Conservation (phyloP, 495 filamentous ascomycete species). For the Penicillium cinerascens region DNA sequence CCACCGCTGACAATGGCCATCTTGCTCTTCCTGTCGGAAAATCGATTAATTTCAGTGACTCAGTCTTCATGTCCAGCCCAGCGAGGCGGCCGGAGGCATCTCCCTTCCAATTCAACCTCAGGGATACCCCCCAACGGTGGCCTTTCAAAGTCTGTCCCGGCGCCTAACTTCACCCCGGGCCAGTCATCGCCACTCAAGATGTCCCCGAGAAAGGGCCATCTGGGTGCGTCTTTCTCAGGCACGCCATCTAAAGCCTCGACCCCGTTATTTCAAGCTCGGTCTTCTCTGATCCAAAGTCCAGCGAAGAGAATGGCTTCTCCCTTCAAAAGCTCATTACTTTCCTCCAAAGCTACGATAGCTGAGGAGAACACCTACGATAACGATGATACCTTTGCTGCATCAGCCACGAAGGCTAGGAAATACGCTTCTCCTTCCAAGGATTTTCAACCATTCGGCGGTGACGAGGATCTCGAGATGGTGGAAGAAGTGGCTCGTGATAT, state of each 20-base stretch:
- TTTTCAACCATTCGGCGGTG: not conserved
- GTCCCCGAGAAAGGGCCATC: slow-evolving; percentile 42
- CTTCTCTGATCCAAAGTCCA: slow-evolving; percentile 42
- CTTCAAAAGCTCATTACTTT: slow-evolving; percentile 32
- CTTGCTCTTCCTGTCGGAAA: slow-evolving; percentile 26
- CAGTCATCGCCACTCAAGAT: slow-evolving; percentile 39
- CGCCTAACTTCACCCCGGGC: slow-evolving; percentile 28
- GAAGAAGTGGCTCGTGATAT: slow-evolving; percentile 28
- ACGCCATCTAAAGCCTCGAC: slow-evolving; percentile 28
- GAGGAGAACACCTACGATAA: not conserved
- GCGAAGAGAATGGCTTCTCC: slow-evolving; percentile 41
- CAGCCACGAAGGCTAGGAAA: not conserved
- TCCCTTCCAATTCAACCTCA: slow-evolving; percentile 46
- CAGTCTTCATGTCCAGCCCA: slow-evolving; percentile 46
- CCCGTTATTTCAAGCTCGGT: slow-evolving; percentile 28
- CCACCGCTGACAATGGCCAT: slow-evolving; percentile 20
- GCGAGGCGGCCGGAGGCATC: slow-evolving; percentile 46
- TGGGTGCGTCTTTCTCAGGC: slow-evolving; percentile 35
- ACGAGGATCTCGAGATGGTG: slow-evolving; percentile 20
- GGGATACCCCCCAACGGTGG: slow-evolving; percentile 34
- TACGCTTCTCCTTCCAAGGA: not conserved
- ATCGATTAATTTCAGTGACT: slow-evolving; percentile 35
- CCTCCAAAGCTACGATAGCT: slow-evolving; percentile 4
- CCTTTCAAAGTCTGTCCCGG: slow-evolving; percentile 12
- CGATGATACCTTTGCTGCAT: not conserved